Conservation (phyloP, 2,329 filamentous ascomycete species). For the Colletotrichum lini region DNA sequence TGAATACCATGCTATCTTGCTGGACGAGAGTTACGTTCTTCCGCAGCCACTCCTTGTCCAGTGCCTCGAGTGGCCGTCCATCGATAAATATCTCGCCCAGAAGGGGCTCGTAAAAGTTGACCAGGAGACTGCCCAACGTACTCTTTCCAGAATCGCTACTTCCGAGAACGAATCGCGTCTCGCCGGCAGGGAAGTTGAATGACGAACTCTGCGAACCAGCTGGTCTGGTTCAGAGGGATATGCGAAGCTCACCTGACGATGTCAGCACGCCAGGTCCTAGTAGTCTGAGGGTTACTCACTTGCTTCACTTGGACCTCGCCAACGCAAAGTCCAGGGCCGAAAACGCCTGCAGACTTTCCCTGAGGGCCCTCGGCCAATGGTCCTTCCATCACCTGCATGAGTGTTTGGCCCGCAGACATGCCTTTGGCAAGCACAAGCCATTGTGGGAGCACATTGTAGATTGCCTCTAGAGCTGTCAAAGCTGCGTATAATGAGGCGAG, state of each 20-base stretch:
- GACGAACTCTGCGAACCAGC: conserved; percentile 68
- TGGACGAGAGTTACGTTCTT: conserved; percentile 85
- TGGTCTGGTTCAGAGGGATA: conserved; percentile 80
- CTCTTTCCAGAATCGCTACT: conserved; percentile 94
- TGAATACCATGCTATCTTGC: conserved; percentile 85
- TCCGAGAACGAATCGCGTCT: conserved; percentile 86
- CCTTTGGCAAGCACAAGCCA: conserved; percentile 85
- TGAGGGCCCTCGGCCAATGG: conserved; percentile 44
- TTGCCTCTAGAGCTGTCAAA: conserved; percentile 80
- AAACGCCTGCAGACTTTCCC: conserved; percentile 49
- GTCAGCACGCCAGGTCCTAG: conserved; percentile 26
- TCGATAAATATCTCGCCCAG: conserved; percentile 81
- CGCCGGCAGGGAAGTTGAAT: conserved; percentile 79
- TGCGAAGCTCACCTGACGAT: conserved; percentile 78
- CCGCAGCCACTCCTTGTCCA: conserved; percentile 81
- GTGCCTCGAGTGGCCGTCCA: conserved; percentile 68
- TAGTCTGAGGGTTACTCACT: conserved; percentile 60
- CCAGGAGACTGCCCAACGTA: conserved; percentile 84
- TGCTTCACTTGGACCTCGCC: conserved; percentile 80
- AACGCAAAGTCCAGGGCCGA: conserved; percentile 57
- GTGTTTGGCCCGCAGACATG: conserved; percentile 76
- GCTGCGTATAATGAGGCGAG: conserved; percentile 90
- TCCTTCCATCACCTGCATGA: conserved; percentile 52
- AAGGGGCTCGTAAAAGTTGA: conserved; percentile 83
- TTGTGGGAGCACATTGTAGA: conserved; percentile 82